Evolutionary conservation across 2,329 filamentous ascomycete species (phyloP), one percentile per base, ranked within the genome.

Genomic region (Xylariaceae sp.): DNA sequence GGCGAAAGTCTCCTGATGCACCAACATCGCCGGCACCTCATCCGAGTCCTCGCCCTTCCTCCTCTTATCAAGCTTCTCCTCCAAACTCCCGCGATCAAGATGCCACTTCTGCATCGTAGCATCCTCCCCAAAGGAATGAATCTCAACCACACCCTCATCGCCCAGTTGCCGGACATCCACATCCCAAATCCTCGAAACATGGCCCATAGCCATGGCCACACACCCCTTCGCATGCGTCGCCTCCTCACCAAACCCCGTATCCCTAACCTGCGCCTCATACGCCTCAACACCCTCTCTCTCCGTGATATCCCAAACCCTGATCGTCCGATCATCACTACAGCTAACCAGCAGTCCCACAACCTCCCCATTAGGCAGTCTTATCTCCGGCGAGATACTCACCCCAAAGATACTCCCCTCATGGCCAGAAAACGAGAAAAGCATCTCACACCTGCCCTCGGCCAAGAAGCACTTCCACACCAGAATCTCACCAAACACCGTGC

Each of bases 401-500:
- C 90, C 91, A 58, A 96, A 99, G 27, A 99, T 86, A 1, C 92
- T 96, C 0, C 94, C 94, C 62, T 96, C 90, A 62, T 99, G 94
- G 1, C 83, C 83, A 0, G 74, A 73, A 44, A 86, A 75, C 19
- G 81, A 74, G 49, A 72, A 76, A 4, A 82, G 67, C 17, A 81
- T 67, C 56, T 78, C 71, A 36, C 69, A 70, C 15, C 49, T 31
- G 52, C 10, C 27, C 9, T 31, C 54, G n/a, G n/a, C n/a, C n/a
- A 77, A 58, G 42, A 72, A 70, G 58, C 82, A 90, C 56, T 85
- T 88, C 94, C 94, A 97, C 14, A 95, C 80, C 35, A 96, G 76
- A 32, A 99, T 87, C 67, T 97, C 91, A 3, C 94, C 94, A 68
- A 97, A 97, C 1, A 92, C 90, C 0, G 94, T 97, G 1, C 94